phyloP scores from a whole-genome alignment of 306 rosid genomes.

The Cucumis hystrix region DNA sequence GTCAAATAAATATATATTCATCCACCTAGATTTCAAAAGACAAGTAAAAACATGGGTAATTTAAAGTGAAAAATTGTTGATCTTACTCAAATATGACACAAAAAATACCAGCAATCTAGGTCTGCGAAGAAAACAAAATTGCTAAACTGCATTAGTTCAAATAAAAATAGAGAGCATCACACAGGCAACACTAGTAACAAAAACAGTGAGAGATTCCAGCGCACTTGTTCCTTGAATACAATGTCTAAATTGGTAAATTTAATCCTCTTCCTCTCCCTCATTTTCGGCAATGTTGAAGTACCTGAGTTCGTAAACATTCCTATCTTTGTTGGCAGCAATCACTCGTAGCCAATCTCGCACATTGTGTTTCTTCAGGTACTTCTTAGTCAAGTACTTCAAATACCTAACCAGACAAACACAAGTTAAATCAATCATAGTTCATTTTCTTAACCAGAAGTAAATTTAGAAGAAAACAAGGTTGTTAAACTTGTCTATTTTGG shows the following conservation, averaged over 20 bases:
- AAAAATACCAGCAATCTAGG: background rate
- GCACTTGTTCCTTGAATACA: background rate
- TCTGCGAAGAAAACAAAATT: background rate
- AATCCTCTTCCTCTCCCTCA: conserved; percentile 52
- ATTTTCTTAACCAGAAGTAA: no score
- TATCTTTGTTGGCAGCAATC: conserved; percentile 47
- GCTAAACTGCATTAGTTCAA: background rate
- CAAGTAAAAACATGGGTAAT: background rate
- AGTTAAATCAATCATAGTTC: background rate
- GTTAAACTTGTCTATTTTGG: no score
- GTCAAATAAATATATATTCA: background rate
- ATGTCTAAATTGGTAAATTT: background rate
- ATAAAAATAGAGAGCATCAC: conserved; percentile 3
- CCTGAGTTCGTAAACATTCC: conserved; percentile 44
- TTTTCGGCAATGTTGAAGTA: conserved; percentile 57
- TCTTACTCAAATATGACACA: background rate
- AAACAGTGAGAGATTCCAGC: background rate
- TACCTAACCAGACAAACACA: conserved; percentile 19
- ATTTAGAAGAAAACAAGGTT: no score
- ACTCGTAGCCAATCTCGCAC: conserved; percentile 58
- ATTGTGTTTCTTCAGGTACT: conserved; percentile 46
- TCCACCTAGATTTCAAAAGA: background rate
- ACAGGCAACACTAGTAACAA: background rate
- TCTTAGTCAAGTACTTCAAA: conserved; percentile 42
- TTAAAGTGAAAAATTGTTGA: background rate